phyloP scores from a whole-genome alignment of 2,329 filamentous ascomycete species.

The Aspergillus brunneoviolaceus region DNA sequence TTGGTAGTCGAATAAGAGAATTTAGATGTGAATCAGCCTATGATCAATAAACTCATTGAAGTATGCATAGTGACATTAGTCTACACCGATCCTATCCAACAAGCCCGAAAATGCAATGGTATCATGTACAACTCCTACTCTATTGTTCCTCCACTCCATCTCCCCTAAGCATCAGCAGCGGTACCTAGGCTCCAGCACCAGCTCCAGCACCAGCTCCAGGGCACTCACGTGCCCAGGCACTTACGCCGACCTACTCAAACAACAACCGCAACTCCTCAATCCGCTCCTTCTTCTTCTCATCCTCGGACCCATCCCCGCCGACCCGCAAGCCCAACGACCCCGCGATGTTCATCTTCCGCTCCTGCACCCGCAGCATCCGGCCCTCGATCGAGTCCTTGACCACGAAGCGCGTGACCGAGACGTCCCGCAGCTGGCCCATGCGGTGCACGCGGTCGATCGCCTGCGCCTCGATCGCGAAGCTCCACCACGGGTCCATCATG shows the following conservation, averaged over 20 bases:
- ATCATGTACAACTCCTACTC: neutral
- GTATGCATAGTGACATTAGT: too few species aligned
- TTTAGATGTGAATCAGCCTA: too few species aligned
- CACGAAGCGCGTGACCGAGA: constrained; percentile 84
- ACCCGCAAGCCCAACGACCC: constrained; percentile 94
- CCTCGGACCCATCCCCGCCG: constrained; percentile 81
- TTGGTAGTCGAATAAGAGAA: too few species aligned
- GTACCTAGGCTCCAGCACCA: too few species aligned
- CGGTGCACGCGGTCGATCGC: constrained; percentile 96
- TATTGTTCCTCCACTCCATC: neutral
- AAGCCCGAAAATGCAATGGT: neutral
- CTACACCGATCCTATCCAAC: neutral
- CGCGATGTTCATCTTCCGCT: constrained; percentile 85
- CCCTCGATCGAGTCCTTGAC: constrained; percentile 90
- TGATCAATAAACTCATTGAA: too few species aligned
- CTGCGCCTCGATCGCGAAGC: constrained; percentile 92
- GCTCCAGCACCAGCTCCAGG: too few species aligned
- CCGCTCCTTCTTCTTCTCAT: constrained; percentile 84
- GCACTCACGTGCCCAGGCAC: too few species aligned
- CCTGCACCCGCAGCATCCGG: constrained; percentile 89
- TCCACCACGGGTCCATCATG: constrained; percentile 99
- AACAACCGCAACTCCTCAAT: constrained; percentile 95
- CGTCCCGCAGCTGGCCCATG: constrained; percentile 88
- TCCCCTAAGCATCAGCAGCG: neutral
- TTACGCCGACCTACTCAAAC: constrained; percentile 47